phyloP scores from a whole-genome alignment of 345 rosid species.

The Eucalyptus decipiens region DNA sequence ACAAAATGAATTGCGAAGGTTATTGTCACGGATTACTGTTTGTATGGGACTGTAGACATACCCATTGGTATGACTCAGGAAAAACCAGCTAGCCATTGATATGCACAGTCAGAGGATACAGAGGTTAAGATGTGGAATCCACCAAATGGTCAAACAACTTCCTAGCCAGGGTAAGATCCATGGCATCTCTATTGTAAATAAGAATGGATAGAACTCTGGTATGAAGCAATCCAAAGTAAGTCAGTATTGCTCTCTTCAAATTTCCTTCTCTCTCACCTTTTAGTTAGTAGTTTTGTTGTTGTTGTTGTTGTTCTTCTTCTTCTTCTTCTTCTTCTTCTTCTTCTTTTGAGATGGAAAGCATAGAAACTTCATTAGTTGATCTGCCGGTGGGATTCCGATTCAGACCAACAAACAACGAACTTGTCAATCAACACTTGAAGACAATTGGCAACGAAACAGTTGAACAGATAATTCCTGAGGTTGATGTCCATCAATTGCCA shows the following conservation, averaged over 20 bases:
- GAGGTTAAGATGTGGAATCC: not conserved
- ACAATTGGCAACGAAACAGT: not conserved
- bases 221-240: not conserved
- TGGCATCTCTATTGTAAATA: not conserved
- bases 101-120: not conserved
- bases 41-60: not conserved
- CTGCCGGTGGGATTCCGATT: not conserved
- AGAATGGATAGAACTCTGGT: not conserved
- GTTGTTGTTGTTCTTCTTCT: not conserved
- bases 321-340: rapidly evolving
- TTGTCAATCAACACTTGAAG: not conserved
- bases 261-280: not conserved
- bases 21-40: not conserved
- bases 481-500: not conserved
- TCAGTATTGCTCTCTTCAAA: not conserved
- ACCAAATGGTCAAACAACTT: not conserved
- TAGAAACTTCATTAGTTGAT: not conserved
- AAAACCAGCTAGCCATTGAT: not conserved
- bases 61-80: not conserved
- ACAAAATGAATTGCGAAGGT: not conserved
- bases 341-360: not conserved
- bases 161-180: not conserved
- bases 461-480: not conserved
- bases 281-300: not conserved
- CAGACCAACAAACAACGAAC: not conserved